Conservation (phyloP, 257 asterid genomes). For the Solanum chmielewskii region DNA sequence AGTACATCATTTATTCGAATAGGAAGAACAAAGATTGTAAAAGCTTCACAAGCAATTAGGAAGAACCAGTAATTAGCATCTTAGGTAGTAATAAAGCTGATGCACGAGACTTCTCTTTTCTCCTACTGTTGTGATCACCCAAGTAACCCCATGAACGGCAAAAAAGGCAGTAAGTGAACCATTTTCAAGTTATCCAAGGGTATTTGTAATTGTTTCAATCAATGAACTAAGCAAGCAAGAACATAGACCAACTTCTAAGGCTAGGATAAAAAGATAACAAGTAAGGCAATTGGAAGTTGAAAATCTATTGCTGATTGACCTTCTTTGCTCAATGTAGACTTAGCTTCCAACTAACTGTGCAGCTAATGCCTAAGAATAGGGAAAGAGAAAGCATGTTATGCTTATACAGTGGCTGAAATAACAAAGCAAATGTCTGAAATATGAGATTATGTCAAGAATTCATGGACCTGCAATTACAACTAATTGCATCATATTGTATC, state of each 20-base stretch:
- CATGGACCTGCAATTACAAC: background rate
- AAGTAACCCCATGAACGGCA: background rate
- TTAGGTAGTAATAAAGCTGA: background rate
- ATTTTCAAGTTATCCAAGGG: background rate
- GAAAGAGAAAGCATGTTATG: background rate
- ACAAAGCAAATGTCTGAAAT: background rate
- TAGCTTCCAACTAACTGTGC: slow-evolving; percentile 42
- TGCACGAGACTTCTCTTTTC: background rate
- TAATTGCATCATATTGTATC: background rate
- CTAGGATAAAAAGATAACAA: background rate
- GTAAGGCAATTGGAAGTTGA: background rate
- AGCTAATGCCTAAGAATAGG: slow-evolving; percentile 41
- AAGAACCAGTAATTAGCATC: background rate
- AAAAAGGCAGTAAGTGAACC: background rate
- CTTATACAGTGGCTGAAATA: background rate
- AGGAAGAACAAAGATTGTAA: background rate
- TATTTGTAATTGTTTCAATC: background rate
- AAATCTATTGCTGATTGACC: slow-evolving; percentile 26
- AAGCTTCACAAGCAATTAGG: background rate
- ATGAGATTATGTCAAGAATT: background rate
- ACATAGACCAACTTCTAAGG: background rate
- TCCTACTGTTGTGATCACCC: background rate
- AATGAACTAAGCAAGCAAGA: background rate
- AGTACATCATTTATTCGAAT: background rate
- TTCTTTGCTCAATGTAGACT: slow-evolving; percentile 66